Base-by-base conservation (phyloP, 805 yeast species). In the Hanseniaspora osmophila region DNA sequence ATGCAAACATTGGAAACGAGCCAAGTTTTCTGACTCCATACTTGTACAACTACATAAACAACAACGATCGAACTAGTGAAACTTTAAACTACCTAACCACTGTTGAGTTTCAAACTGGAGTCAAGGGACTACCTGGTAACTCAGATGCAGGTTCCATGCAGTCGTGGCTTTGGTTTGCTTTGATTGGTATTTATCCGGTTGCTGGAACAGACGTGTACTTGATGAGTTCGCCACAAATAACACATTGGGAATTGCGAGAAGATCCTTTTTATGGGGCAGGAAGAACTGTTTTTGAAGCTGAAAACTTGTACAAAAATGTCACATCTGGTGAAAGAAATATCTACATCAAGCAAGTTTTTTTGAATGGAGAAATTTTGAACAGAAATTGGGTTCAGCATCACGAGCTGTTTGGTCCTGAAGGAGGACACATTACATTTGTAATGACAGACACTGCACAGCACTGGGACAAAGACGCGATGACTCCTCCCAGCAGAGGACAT, bases 131-230 rank as follows among this genome's bases (percentile, higher is more conserved):
- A 19, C 67, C 69, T 6, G 67, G 67, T 1, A 63, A 64, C 45
- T 61, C 67, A 1, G 68, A 64, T 47, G 64, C 62, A 10, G 68
- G 68, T 6, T 65, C 69, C 11, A 63, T 65, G 66, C 67, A 63
- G 45, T 55, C 62, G 2, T 65, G 66, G 66, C 44, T 61, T 13
- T 56, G 63, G 44, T 63, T 62, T 52, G 61, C 55, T 3, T 42
- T 64, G 41, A 48, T 60, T 39, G 69, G 69, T 2, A 37, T 65
- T 10, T 64, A 63, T 43, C 69, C 68, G 6, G 55, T 62, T 17
- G 50, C 68, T 6, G 67, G 66, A 0, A 62, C 67, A 2, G 57
- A 64, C 10, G 56, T 63, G 0, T 65, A 64, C 46, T 51, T 65
- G 16, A 41, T 64, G 7, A 47, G 61, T 4, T 50, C 65, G 1